These are phyloP conservation scores for Neckera pumila DNA, from an alignment of 225 moss, liverwort and hornwort genomes.

Conservation along the genomic window DNA sequence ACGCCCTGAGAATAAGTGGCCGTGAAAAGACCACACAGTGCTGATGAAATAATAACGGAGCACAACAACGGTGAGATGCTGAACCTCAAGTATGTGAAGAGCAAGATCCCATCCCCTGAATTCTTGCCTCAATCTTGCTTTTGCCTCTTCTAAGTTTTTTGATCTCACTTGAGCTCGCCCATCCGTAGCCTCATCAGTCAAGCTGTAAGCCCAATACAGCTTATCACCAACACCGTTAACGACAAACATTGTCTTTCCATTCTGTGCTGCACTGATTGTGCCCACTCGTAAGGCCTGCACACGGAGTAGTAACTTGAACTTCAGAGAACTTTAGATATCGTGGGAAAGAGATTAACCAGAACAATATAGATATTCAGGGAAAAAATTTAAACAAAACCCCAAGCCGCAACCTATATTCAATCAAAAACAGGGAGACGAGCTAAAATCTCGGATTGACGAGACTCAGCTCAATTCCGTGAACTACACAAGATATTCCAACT, in stretches of 20 bases:
- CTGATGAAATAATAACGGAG: neutral
- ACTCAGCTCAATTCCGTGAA: neutral
- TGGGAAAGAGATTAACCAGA: neutral
- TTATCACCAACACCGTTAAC: conserved; percentile 35
- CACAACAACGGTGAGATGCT: neutral
- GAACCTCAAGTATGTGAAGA: conserved; percentile 43
- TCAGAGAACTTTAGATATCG: neutral
- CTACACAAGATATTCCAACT: neutral
- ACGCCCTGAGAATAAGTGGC: neutral
- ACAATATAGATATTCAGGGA: neutral
- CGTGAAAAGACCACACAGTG: neutral
- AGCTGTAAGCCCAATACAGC: conserved; percentile 50
- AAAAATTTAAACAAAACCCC: neutral
- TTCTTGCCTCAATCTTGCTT: conserved; percentile 40
- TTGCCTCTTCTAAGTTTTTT: conserved; percentile 26
- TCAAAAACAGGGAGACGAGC: neutral
- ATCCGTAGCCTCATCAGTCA: conserved; percentile 37
- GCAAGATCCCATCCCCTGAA: conserved; percentile 41
- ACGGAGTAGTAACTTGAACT: neutral
- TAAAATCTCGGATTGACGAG: neutral
- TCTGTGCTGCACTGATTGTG: conserved; percentile 7
- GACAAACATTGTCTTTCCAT: conserved; percentile 45
- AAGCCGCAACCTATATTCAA: neutral
- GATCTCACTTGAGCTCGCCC: conserved; percentile 48
- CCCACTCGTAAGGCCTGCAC: conserved; percentile 33